Conservation (phyloP, 306 rosid genomes). For the Vicia faba region DNA sequence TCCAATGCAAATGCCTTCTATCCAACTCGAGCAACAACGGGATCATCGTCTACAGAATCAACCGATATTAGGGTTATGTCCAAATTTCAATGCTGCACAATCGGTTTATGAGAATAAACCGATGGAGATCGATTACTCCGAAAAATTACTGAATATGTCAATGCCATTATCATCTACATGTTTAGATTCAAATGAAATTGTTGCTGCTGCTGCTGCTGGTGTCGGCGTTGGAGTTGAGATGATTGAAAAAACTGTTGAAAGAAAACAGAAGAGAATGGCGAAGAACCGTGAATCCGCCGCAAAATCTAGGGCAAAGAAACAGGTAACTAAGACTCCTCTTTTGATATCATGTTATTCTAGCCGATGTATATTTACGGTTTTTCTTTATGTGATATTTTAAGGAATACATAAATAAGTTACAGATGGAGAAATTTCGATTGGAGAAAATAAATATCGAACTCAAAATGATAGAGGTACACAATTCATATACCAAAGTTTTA, state of each 20-base stretch:
- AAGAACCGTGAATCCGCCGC: constrained; percentile 76
- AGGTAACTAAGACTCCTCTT: constrained; percentile 40
- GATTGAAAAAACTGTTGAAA: constrained; percentile 49
- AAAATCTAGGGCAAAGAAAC: constrained; percentile 73
- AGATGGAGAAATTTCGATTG: constrained; percentile 42
- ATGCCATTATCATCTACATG: constrained; percentile 26
- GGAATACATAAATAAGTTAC: constrained; percentile 58
- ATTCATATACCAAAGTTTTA: neutral
- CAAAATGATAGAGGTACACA: constrained; percentile 54
- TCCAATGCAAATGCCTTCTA: constrained; percentile 28
- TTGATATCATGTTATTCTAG: neutral
- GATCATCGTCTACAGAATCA: constrained; percentile 13
- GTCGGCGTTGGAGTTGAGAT: constrained; percentile 17
- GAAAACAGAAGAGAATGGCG: constrained; percentile 68
- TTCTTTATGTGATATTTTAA: constrained; percentile 36
- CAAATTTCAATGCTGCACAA: constrained; percentile 22
- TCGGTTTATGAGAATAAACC: constrained; percentile 37
- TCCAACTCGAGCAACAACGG: constrained; percentile 27
- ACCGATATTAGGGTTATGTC: neutral
- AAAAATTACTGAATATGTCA: constrained; percentile 36
- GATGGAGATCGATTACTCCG: constrained; percentile 42
- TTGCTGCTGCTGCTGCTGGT: neutral
- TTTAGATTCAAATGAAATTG: constrained; percentile 36
- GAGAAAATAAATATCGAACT: constrained; percentile 41
- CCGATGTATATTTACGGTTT: neutral